Evolutionary conservation across 768 basidiomycete species (phyloP), one percentile per base, ranked within the genome.

Genomic region (Dictyophora rubrovolvata): DNA sequence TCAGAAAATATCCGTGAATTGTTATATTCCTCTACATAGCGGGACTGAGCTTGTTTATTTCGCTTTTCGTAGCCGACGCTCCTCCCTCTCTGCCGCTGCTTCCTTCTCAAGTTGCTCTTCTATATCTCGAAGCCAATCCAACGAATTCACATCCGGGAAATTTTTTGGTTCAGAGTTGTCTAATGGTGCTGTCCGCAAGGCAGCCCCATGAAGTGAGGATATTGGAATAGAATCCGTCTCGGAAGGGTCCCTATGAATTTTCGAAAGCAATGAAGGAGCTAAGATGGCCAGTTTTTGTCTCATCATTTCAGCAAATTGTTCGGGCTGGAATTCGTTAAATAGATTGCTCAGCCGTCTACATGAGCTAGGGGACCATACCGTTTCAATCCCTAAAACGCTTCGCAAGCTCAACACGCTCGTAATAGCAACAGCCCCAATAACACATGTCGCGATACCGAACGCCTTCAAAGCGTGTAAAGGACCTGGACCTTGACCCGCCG

Each of bases 251-350:
- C 80, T 75, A 56, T 83, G 77, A 61, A 86, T 83, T 28, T 77
- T 75, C 0, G 76, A 69, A 0, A 77, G 74, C 14, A 87, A 69
- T 18, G 69, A 65, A 0, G 84, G 82, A 65, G 83, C 72, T n/a
- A 72, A 66, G 0, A 69, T 66, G 48, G 75, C 72, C 6, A 87
- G 67, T 1, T 75, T 66, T 4, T 64, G 59, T 10, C 84, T 82
- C 81, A 85, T 83, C 51, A 73, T 70, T 9, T 74, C 69, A 1
- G 81, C 81, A 62, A 88, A 87, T 56, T 86, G 80, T 49, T 76
- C 69, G 1, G 79, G 80, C 82, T 85, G 59, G 11, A 17, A 21
- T 46, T 9, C 2, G 52, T 51, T n/a, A 36, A 20, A 33, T 6
- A 5, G 4, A 34, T 33, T 5, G 28, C 11, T 33, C n/a, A 35